Conservation (phyloP, 2,329 filamentous ascomycete genomes). For the Ophiostoma montium region DNA sequence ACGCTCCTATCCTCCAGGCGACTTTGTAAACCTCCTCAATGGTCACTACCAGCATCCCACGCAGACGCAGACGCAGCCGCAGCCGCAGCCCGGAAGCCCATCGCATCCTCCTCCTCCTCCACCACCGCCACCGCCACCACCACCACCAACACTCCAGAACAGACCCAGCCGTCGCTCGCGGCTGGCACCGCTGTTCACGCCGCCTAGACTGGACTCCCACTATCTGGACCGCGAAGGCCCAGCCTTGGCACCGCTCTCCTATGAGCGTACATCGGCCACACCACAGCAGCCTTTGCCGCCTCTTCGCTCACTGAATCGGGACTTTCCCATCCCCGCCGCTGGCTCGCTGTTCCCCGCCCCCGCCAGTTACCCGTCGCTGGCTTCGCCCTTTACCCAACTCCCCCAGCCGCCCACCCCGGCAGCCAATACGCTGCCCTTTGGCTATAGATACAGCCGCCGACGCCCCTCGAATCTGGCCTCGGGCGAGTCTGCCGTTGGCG, state of each 20-base stretch:
- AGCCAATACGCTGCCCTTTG: constrained; percentile 14
- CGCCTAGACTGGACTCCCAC: constrained; percentile 14
- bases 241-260: constrained; percentile 2
- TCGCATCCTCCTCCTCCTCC: neutral
- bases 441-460: neutral
- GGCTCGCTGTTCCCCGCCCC: neutral
- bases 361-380: neutral
- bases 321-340: neutral
- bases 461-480: neutral
- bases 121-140: neutral
- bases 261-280: neutral
- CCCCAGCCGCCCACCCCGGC: constrained; percentile 19
- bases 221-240: constrained; percentile 4
- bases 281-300: constrained; percentile 5
- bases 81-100: neutral
- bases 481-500: neutral
- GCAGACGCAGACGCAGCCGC: too few relatives aligned
- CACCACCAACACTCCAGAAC: neutral
- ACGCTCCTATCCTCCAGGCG: neutral
- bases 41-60: neutral
- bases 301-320: constrained; percentile 4
- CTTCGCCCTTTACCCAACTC: neutral
- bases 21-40: neutral
- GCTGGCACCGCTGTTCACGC: neutral
- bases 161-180: neutral